Evolutionary conservation across 2,329 filamentous ascomycete genomes (phyloP).

Genomic region (Trichoderma harzianum): DNA sequence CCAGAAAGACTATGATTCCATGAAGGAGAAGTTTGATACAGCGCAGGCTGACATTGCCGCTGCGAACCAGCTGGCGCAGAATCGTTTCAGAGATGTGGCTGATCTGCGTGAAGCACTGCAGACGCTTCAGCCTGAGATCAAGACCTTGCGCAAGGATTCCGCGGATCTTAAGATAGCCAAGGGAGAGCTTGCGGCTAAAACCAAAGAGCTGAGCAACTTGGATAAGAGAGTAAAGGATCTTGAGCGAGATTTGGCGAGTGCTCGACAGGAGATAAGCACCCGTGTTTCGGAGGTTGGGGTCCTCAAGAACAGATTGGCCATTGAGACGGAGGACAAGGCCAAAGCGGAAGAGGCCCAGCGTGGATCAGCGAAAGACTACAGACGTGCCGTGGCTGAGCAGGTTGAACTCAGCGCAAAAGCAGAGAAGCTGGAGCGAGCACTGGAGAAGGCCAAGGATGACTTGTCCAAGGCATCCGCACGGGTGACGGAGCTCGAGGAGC

Average conservation of each 20-base stretch:
- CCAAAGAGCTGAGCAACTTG: conserved; percentile 64
- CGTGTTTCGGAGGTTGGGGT: conserved; percentile 74
- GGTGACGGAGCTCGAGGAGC: conserved; percentile 67
- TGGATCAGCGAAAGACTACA: conserved; percentile 70
- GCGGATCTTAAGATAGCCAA: conserved; percentile 69
- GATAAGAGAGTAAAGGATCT: conserved; percentile 82
- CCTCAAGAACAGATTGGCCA: conserved; percentile 73
- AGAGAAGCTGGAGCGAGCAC: conserved; percentile 68
- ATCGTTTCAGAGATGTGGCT: conserved; percentile 81
- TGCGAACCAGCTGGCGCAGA: conserved; percentile 80
- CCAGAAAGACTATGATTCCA: conserved; percentile 58
- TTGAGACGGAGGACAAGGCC: conserved; percentile 67
- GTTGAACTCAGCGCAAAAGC: conserved; percentile 70
- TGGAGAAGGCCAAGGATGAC: conserved; percentile 71
- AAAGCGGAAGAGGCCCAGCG: conserved; percentile 78
- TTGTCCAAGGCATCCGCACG: conserved; percentile 61
- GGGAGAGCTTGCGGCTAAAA: conserved; percentile 63
- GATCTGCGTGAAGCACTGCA: conserved; percentile 76
- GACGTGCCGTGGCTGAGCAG: conserved; percentile 74
- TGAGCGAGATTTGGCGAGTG: conserved; percentile 65
- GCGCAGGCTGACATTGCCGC: conserved; percentile 82
- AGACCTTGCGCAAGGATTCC: conserved; percentile 72
- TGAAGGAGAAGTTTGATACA: conserved; percentile 64
- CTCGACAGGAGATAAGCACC: conserved; percentile 67
- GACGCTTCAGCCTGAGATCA: conserved; percentile 83